Evolutionary conservation across 768 basidiomycete species (phyloP).

Genomic region (Mycena galericulata): DNA sequence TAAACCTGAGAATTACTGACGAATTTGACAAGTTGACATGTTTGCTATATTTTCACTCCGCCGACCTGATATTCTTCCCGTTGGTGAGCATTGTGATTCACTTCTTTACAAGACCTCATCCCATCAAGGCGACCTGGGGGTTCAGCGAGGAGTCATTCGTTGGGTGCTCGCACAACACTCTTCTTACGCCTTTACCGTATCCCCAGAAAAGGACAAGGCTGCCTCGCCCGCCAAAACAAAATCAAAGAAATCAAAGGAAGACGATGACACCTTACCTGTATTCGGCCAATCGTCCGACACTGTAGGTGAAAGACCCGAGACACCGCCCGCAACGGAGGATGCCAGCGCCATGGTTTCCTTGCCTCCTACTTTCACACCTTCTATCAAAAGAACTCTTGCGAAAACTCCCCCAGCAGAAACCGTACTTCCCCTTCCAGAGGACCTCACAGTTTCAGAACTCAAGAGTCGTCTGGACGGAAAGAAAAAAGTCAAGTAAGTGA

Average conservation of each 20-base stretch:
- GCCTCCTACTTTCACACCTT: conserved; percentile 76
- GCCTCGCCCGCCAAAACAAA: conserved; percentile 31
- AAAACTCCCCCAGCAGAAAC: conserved; percentile 43
- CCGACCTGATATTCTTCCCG: conserved; percentile 83
- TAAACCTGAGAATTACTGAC: neutral
- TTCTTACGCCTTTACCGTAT: conserved; percentile 60
- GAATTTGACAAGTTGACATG: conserved; percentile 77
- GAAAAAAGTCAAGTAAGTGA: conserved; percentile 77
- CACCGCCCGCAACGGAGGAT: conserved; percentile 31
- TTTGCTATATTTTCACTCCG: conserved; percentile 91
- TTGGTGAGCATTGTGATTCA: conserved; percentile 55
- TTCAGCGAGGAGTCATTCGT: conserved; percentile 78
- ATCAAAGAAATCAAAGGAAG: conserved; percentile 35
- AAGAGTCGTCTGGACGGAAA: conserved; percentile 74
- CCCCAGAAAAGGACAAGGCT: conserved; percentile 57
- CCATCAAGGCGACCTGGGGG: conserved; percentile 79
- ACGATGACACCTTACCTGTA: conserved; percentile 49
- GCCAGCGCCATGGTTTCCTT: conserved; percentile 50
- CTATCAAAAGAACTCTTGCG: conserved; percentile 67
- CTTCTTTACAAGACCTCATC: conserved; percentile 4
- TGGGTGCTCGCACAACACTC: conserved; percentile 78
- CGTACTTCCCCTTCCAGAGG: conserved; percentile 63
- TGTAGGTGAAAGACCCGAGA: neutral
- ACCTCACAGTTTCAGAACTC: conserved; percentile 66
- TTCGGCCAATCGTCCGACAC: conserved; percentile 30